Base-by-base conservation (phyloP, 1,139 yeast genomes). In the Pichia sp. region DNA sequence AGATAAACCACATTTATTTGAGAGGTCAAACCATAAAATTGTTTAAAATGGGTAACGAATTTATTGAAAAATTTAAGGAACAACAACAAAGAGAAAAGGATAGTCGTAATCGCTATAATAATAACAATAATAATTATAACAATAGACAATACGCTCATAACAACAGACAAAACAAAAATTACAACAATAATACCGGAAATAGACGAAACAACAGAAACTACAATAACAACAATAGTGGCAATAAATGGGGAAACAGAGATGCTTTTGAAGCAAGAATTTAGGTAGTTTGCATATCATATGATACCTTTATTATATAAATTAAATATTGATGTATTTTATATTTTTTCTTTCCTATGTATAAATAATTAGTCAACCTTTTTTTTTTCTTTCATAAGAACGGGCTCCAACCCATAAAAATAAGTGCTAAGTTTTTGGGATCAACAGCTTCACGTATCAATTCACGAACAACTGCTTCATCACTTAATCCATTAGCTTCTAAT, bases 401-500 rank as follows among this genome's bases (percentile, higher is more conserved):
- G 48, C 76, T 74, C 97, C 95, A 86, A 2, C 98, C 98, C 58
- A 78, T 73, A 59, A 80, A 94, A 7, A 94, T 77, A 36, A 83
- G 63, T 0, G 95, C 84, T 43, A 94, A 66, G 52, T 87, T 87
- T 12, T 71, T 68, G 2, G 73, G 69, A 58, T 78, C 81, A 0
- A 80, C 73, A 0, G 98, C 96, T 51, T 84, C 86, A 39, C 78
- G 81, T 7, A 92, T 78, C 51, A 92, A 66, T 55, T 85, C 94
- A 46, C 92, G 73, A 1, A 92, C 92, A 0, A 78, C 78, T 0
- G 97, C 96, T 55, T 89, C 97, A 4, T 78, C 77, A 57, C 90
- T 87, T 42, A 92, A 67, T 0, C 83, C 85, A 36, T 74, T 73
- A 0, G 87, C 82, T 12, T 60, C 58, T 41, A 92, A 66, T 59